Conservation (phyloP, 129 eudicot species). For the Deinandra increscens region DNA sequence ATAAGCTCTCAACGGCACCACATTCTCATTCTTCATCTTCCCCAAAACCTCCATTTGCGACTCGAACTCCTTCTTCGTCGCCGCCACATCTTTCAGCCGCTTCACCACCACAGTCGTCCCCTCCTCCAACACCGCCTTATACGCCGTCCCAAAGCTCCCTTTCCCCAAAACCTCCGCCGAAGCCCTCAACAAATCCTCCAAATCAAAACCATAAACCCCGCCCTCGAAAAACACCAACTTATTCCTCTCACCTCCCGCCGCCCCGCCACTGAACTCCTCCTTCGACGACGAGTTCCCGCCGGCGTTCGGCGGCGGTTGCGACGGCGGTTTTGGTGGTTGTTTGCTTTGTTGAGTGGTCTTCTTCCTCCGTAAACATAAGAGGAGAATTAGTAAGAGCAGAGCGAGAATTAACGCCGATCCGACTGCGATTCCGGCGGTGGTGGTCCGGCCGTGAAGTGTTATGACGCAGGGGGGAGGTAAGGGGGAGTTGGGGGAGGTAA, state of each 20-base stretch:
- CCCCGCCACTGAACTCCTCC: constrained; percentile 68
- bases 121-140: constrained; percentile 90
- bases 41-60: constrained; percentile 65
- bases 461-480: no score
- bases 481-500: no score
- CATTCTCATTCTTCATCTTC: constrained; percentile 67
- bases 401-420: constrained; percentile 50
- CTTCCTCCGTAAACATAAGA: constrained; percentile 36
- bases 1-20: constrained; percentile 67
- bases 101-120: constrained; percentile 94
- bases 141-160: constrained; percentile 83
- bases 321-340: constrained; percentile 33
- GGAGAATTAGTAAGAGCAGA: constrained; percentile 42
- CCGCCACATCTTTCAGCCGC: constrained; percentile 73
- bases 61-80: constrained; percentile 66
- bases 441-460: no score
- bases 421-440: constrained; percentile 68
- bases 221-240: constrained; percentile 66
- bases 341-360: constrained; percentile 22
- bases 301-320: constrained; percentile 16
- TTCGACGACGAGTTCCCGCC: constrained; percentile 68
- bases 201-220: constrained; percentile 65
- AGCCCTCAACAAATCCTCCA: constrained; percentile 84
- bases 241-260: constrained; percentile 59
- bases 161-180: constrained; percentile 94